Percentiles rank a stretch among this genome's conserved stretches.
Conservation (phyloP, 2,329 filamentous ascomycete genomes). For the Cadophora sp. region DNA sequence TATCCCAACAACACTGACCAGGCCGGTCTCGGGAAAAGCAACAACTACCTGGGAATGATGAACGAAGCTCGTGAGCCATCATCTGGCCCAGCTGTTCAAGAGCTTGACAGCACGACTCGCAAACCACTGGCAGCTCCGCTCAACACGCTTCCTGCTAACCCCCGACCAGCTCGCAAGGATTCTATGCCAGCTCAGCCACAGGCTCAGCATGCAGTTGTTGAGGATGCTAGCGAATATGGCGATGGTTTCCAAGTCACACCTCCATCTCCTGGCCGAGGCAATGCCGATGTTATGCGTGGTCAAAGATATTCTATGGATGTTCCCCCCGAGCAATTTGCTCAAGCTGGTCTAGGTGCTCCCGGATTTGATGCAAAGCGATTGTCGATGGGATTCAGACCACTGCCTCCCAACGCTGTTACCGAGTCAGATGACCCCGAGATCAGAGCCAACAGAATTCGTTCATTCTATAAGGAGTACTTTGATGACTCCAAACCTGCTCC, state of each 20-base stretch:
- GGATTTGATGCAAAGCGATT: conserved; percentile 62
- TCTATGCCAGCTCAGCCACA: conserved; percentile 35
- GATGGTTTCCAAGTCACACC: conserved; percentile 55
- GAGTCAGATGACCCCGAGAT: conserved; percentile 90
- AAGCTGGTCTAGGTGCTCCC: conserved; percentile 60
- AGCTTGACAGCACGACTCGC: conserved; percentile 10
- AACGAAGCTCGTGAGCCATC: conserved; percentile 32
- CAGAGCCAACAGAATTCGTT: conserved; percentile 93
- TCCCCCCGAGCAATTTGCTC: conserved; percentile 46
- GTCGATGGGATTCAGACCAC: conserved; percentile 79
- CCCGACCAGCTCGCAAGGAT: conserved; percentile 48
- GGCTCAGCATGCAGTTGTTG: conserved; percentile 46
- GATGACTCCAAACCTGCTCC: conserved; percentile 71
- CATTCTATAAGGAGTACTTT: conserved; percentile 99
- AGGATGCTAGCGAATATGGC: conserved; percentile 60
- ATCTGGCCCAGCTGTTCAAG: conserved; percentile 16
- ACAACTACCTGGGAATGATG: conserved; percentile 43
- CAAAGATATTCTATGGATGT: conserved; percentile 47
- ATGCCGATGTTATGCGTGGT: conserved; percentile 33
- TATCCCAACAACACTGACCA: conserved; percentile 26
- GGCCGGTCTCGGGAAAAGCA: conserved; percentile 38
- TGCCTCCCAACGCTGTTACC: conserved; percentile 83
- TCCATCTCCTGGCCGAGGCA: conserved; percentile 50
- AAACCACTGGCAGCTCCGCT: conserved; percentile 38
- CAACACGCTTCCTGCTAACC: conserved; percentile 43